Percentiles rank a stretch among this genome's conserved stretches.
Conservation (phyloP, 805 yeast species). For the Saccharomycodes ludwigii region DNA sequence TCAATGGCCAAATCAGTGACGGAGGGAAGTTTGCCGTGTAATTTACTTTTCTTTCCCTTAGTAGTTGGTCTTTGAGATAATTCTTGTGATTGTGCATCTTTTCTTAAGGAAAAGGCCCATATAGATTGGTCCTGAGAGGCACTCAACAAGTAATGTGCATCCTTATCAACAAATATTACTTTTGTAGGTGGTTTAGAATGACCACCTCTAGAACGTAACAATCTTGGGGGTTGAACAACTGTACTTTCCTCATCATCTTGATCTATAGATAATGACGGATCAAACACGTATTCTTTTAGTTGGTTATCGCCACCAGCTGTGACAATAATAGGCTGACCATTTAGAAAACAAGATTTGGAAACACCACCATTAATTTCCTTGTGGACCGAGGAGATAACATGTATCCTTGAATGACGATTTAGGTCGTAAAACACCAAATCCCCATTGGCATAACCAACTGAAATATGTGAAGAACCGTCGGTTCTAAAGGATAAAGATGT, state of each 20-base stretch:
- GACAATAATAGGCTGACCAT: constrained; percentile 84
- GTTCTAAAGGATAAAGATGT: constrained; percentile 75
- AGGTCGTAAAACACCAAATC: constrained; percentile 81
- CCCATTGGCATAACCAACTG: constrained; percentile 67
- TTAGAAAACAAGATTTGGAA: constrained; percentile 56
- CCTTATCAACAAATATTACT: constrained; percentile 64
- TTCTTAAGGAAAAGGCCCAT: constrained; percentile 87
- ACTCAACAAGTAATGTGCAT: constrained; percentile 73
- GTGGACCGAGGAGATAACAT: constrained; percentile 62
- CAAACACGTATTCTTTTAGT: constrained; percentile 83
- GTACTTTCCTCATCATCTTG: constrained; percentile 32
- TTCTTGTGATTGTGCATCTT: constrained; percentile 93
- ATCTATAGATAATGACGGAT: constrained; percentile 57
- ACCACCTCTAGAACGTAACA: constrained; percentile 92
- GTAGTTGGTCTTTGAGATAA: constrained; percentile 63
- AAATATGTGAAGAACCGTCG: constrained; percentile 77
- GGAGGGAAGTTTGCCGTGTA: constrained; percentile 63
- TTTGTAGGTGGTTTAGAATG: constrained; percentile 82
- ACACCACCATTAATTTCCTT: constrained; percentile 67
- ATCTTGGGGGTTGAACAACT: constrained; percentile 80
- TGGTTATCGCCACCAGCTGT: constrained; percentile 88
- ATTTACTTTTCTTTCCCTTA: constrained; percentile 32
- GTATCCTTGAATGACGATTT: constrained; percentile 59
- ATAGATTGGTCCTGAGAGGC: constrained; percentile 78
- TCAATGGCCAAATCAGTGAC: constrained; percentile 59